Conservation (phyloP, 1,284 basidiomycete genomes). For the Leccinum fallax region DNA sequence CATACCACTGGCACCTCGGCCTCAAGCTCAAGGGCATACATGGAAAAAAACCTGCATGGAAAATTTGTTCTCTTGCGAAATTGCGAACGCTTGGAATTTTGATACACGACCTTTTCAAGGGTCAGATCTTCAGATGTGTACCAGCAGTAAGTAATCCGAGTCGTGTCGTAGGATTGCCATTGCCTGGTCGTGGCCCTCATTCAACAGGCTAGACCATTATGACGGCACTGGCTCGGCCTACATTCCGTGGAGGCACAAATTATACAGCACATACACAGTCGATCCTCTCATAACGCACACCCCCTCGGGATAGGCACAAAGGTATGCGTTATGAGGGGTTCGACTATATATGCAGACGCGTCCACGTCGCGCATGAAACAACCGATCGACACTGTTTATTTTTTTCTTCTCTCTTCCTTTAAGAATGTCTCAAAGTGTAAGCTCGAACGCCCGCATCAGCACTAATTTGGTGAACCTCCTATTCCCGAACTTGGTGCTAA, state of each 20-base stretch:
- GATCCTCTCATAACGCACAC: neutral
- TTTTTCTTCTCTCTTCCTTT: neutral
- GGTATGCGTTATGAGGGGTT: neutral
- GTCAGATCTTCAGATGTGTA: neutral
- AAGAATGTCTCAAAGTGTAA: conserved; percentile 8
- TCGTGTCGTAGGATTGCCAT: neutral
- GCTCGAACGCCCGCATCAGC: neutral
- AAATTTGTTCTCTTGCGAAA: too few relatives aligned
- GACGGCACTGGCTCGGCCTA: neutral
- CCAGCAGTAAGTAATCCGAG: neutral
- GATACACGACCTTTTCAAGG: too few relatives aligned
- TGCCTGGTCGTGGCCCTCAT: neutral
- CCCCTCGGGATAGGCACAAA: neutral
- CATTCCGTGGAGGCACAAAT: too few relatives aligned
- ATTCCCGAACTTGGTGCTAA: too few relatives aligned
- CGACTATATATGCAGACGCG: neutral
- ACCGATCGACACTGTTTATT: too few relatives aligned
- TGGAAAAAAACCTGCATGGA: too few relatives aligned
- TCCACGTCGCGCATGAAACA: neutral
- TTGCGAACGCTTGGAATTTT: too few relatives aligned
- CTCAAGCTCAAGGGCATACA: too few relatives aligned
- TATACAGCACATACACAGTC: too few relatives aligned
- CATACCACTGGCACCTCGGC: too few relatives aligned
- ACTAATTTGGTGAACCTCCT: too few relatives aligned
- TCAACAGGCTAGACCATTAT: neutral